Evolutionary conservation across 176 grass and related monocot genomes (phyloP), one percentile per base, ranked within the genome.

Genomic region (Oryza meyeriana): DNA sequence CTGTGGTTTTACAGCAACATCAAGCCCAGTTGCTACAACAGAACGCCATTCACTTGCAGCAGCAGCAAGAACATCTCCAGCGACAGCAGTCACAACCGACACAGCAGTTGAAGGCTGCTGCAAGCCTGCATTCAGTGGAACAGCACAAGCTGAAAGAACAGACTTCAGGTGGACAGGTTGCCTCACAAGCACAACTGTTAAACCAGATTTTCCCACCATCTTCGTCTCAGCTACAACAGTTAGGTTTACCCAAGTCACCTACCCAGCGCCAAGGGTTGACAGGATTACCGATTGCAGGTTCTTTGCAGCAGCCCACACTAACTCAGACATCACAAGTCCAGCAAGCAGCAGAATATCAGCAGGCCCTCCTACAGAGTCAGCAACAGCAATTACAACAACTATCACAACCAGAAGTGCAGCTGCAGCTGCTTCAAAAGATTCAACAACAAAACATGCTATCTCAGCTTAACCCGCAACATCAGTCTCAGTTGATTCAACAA

Each of bases 361-460:
- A 96, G 17, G 85, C 87, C 70, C 80, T 92, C 65, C 87, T 99
- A 64, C 97, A 96, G 84, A 88, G 71, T 47, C 93, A 94, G 76
- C 89, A 92, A 45, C 73, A 94, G 27, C 97, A 99, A 59, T 62
- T 95, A 69, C 95, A 92, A 28, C 88, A 92, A 39, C 52, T 93
- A 35, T 89, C 86, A 67, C 95, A 97, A 85, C 82, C 87, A 48
- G 89, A 97, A 78, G 66, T 93, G 74, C 95, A 99, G 83, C 80
- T 92, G 32, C 93, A 99, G 87, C 85, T 99, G 68, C 89, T 99
- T 63, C 97, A 99, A 88, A 99, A 99, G 83, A 82, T 95, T 58
- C 97, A 95, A 76, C 91, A 99, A 28, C 93, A 99, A 76, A 94
- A 99, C 79, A 76, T 96, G 62, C 67, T 96, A 28, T 94, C 97